Conservation (phyloP, 2,329 filamentous ascomycete species). For the Arachnomyces sp. region DNA sequence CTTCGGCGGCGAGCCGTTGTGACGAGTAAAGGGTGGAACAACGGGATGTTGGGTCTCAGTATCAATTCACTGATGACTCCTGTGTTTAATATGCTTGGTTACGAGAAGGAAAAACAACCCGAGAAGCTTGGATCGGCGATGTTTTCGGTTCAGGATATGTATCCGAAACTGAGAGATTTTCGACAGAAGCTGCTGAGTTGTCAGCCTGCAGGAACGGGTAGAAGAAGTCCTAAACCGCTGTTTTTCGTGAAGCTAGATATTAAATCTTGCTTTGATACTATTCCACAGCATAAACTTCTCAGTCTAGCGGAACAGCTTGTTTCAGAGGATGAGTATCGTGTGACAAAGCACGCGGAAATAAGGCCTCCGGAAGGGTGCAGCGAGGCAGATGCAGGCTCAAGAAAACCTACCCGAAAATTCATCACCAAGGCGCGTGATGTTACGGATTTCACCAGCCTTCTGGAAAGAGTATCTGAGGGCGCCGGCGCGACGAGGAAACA, state of each 20-base stretch:
- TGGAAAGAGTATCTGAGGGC: not conserved
- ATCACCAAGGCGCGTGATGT: conserved; percentile 44
- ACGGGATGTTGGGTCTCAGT: conserved; percentile 53
- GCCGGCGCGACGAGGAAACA: conserved; percentile 38
- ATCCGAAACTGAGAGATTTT: conserved; percentile 64
- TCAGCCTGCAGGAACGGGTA: conserved; percentile 21
- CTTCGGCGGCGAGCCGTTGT: conserved; percentile 56
- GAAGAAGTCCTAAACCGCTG: conserved; percentile 38
- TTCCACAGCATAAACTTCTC: conserved; percentile 72
- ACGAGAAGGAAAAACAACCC: conserved; percentile 60
- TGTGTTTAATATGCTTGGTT: conserved; percentile 66
- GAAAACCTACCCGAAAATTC: conserved; percentile 41
- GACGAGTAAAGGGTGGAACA: conserved; percentile 41
- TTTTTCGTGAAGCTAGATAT: conserved; percentile 95
- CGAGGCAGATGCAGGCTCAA: too few relatives aligned
- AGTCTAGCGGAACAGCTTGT: conserved; percentile 53
- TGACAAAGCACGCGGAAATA: conserved; percentile 69
- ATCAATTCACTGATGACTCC: conserved; percentile 67
- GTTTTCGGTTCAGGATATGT: conserved; percentile 75
- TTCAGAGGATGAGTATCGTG: conserved; percentile 57
- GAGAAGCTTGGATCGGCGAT: conserved; percentile 67
- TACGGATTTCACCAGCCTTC: conserved; percentile 39
- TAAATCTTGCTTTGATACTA: conserved; percentile 86
- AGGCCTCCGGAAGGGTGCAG: conserved; percentile 35
- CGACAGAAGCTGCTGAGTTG: conserved; percentile 40